These are phyloP conservation scores for Agrocybe chaxingu DNA, from an alignment of 768 basidiomycete genomes.

Conservation along the genomic window DNA sequence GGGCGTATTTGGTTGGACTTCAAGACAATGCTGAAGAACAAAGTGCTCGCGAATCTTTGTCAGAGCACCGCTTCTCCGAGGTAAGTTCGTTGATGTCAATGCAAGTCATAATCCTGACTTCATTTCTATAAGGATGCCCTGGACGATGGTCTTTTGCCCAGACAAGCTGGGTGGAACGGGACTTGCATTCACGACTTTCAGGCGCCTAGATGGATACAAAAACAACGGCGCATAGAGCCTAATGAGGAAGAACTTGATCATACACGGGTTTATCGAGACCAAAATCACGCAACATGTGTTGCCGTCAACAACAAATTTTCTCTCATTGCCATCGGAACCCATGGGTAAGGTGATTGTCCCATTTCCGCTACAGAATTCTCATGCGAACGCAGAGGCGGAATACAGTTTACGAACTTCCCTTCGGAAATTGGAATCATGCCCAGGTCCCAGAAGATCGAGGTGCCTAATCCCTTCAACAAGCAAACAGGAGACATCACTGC, in stretches of 20 bases:
- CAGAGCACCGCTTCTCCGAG: slow-evolving; percentile 18
- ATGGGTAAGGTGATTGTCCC: slow-evolving; percentile 40
- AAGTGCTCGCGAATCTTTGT: slow-evolving; percentile 15
- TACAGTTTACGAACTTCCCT: slow-evolving; percentile 70
- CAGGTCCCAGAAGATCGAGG: slow-evolving; percentile 55
- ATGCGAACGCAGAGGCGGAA: slow-evolving; percentile 46
- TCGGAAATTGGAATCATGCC: slow-evolving; percentile 56
- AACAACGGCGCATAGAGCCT: slow-evolving; percentile 58
- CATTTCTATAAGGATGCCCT: slow-evolving; percentile 1
- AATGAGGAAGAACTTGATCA: slow-evolving; percentile 29
- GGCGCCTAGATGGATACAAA: slow-evolving; percentile 77
- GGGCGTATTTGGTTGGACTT: slow-evolving; percentile 75
- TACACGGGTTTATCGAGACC: slow-evolving; percentile 52
- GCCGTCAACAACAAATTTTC: slow-evolving; percentile 82
- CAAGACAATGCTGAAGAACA: slow-evolving; percentile 34
- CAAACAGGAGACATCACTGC: slow-evolving; percentile 59
- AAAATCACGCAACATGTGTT: slow-evolving; percentile 59
- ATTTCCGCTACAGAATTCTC: background rate
- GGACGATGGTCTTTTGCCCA: slow-evolving; percentile 15
- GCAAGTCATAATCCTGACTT: background rate
- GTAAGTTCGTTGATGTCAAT: slow-evolving; percentile 10
- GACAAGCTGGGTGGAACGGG: slow-evolving; percentile 58
- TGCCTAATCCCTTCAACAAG: slow-evolving; percentile 60
- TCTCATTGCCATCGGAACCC: slow-evolving; percentile 75
- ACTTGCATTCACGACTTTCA: slow-evolving; percentile 78